Evolutionary conservation across 106 monocot genomes (phyloP), one percentile per base, ranked within the genome.

Genomic region (Agapanthus africanus): DNA sequence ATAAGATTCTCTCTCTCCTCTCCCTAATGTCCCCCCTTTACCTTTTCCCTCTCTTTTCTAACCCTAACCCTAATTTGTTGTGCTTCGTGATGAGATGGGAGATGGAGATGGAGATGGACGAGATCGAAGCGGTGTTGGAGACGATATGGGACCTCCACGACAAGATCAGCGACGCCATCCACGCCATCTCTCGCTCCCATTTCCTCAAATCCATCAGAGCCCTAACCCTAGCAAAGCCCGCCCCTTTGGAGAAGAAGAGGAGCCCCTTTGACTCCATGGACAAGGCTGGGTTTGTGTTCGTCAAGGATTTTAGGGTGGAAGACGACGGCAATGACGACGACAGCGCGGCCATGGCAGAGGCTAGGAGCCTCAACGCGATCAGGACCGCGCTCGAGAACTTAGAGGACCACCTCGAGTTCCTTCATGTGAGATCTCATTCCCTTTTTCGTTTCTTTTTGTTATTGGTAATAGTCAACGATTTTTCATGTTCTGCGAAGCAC

Each of bases 131-230:
- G 16, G 71, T 76, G 46, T 49, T 84, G 57, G 89, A 88, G 77
- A 88, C 71, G 77, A 82, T 88, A 67, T 88, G 84, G 81, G 84
- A 88, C 71, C 76, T 88, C 46, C 88, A 88, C 82, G 84, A 88
- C 82, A 84, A 77, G 54, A 70, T 88, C 56, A 88, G 88, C 79
- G 88, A 82, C 68, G 82, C 88, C 52, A 88, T 88, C 68, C 88
- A 88, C 81, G 42, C 79, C 26, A 69, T 88, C 67, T 88, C 88
- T 38, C 64, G 84, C 11, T 37, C 73, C 13, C 76, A 84, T 54
- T 88, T 88, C 76, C 77, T 82, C 69, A 74, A 66, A 25, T 84
- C 88, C 38, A 73, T 84, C 46, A 79, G 60, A 41, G 33, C 70
- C 67, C 56, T 68, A 65, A 40, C 22, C 18, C n/a, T n/a, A n/a